Percentiles rank a stretch among this genome's conserved stretches.
Evolutionary conservation across 768 basidiomycete species (phyloP).

Genomic region (Pisolithus tinctorius): DNA sequence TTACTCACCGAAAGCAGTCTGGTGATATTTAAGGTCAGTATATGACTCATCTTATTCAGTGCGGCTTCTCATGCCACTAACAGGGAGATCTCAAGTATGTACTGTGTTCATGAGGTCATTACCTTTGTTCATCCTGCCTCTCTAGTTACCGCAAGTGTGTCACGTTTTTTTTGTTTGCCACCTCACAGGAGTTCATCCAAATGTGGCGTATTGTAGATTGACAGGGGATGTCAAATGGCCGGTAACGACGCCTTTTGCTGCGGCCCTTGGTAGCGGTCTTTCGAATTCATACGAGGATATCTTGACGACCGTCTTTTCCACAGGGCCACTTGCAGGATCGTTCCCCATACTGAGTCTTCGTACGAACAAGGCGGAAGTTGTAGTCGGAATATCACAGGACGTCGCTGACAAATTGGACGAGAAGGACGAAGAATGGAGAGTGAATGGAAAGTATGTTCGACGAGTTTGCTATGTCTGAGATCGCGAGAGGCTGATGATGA

Average conservation of each 20-base stretch:
- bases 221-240: slow-evolving; percentile 90
- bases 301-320: not conserved
- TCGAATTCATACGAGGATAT: not conserved
- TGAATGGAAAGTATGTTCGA: slow-evolving; percentile 63
- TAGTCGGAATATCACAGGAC: slow-evolving; percentile 67
- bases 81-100: slow-evolving; percentile 89
- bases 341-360: slow-evolving; percentile 82
- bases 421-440: slow-evolving; percentile 66
- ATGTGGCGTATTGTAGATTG: slow-evolving; percentile 43
- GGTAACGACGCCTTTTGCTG: slow-evolving; percentile 63
- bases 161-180: slow-evolving; percentile 15
- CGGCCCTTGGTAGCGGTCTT: slow-evolving; percentile 54
- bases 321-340: slow-evolving; percentile 71
- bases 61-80: not conserved
- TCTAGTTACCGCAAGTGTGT: slow-evolving; percentile 73
- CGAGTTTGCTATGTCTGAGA: not conserved
- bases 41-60: not conserved
- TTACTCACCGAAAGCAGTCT: slow-evolving; percentile 50
- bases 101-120: not conserved
- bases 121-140: slow-evolving; percentile 1
- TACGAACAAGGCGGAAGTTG: slow-evolving; percentile 95
- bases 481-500: not conserved
- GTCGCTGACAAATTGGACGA: slow-evolving; percentile 62
- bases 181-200: slow-evolving; percentile 1
- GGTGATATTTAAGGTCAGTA: slow-evolving; percentile 75